phyloP scores from a whole-genome alignment of 1,139 yeast species.

The Nakaseomyces delphensis region DNA sequence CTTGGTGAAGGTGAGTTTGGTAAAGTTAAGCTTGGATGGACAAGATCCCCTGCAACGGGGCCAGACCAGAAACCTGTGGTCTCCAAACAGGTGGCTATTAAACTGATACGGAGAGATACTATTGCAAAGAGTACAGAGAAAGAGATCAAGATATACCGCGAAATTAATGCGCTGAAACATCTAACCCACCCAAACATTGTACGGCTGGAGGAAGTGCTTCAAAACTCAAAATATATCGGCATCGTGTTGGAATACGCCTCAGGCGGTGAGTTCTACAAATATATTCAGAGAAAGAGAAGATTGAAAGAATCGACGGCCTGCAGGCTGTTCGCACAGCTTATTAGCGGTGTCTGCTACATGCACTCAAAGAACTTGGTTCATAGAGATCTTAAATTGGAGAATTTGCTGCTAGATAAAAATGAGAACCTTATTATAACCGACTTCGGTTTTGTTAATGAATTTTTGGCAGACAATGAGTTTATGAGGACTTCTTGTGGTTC shows the following conservation, averaged over 20 bases:
- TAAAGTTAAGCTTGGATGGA: slow-evolving; percentile 95
- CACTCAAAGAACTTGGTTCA: slow-evolving; percentile 63
- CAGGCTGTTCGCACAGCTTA: slow-evolving; percentile 81
- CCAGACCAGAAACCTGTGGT: slow-evolving; percentile 13
- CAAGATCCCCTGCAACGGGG: slow-evolving; percentile 29
- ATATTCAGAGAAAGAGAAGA: slow-evolving; percentile 77
- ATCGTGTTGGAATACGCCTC: slow-evolving; percentile 93
- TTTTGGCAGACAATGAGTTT: slow-evolving; percentile 56
- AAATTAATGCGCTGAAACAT: slow-evolving; percentile 79
- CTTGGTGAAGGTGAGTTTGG: slow-evolving; percentile 99
- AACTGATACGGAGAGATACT: slow-evolving; percentile 77
- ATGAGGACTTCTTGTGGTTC: slow-evolving; percentile 98
- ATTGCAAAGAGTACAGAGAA: slow-evolving; percentile 76
- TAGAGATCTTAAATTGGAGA: slow-evolving; percentile 67
- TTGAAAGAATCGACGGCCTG: slow-evolving; percentile 82
- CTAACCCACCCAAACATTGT: slow-evolving; percentile 92
- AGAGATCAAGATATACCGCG: slow-evolving; percentile 84
- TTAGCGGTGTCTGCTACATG: slow-evolving; percentile 86
- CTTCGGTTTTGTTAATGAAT: slow-evolving; percentile 87
- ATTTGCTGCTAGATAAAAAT: slow-evolving; percentile 54
- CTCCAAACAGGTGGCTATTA: slow-evolving; percentile 87
- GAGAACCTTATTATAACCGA: slow-evolving; percentile 69
- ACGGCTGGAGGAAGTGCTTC: slow-evolving; percentile 82
- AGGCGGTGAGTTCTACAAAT: slow-evolving; percentile 94
- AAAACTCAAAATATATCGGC: slow-evolving; percentile 90